These are phyloP conservation scores for Syzygium aqueum DNA, from an alignment of 345 rosid genomes.

Conservation along the genomic window DNA sequence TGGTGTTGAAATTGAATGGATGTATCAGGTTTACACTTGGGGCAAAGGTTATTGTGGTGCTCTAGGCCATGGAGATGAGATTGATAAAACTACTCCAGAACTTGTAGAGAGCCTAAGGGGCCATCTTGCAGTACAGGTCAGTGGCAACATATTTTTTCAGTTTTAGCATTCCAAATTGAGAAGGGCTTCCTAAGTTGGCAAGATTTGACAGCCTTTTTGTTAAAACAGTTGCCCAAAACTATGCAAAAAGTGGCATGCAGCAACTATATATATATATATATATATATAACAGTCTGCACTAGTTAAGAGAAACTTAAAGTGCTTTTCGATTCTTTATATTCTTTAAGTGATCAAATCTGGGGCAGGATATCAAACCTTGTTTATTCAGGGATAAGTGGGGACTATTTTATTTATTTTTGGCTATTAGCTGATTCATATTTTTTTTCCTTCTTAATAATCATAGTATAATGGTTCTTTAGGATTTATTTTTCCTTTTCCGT, in stretches of 20 bases:
- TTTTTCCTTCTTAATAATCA: background rate
- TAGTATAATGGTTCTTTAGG: background rate
- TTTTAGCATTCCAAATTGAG: background rate
- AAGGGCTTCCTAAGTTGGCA: background rate
- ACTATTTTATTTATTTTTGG: background rate
- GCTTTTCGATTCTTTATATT: background rate
- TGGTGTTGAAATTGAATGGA: conserved; percentile 1
- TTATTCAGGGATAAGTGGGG: background rate
- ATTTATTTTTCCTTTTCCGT: background rate
- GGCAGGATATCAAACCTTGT: background rate
- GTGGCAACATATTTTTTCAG: background rate
- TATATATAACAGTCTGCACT: background rate
- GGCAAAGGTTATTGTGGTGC: conserved; percentile 99
- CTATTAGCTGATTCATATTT: background rate
- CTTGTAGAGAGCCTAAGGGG: conserved; percentile 52
- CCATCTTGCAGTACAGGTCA: conserved; percentile 71
- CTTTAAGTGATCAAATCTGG: background rate
- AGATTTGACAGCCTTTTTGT: background rate
- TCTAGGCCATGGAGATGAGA: conserved; percentile 95
- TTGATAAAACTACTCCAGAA: conserved; percentile 73
- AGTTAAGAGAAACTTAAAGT: background rate
- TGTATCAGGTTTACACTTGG: conserved; percentile 80
- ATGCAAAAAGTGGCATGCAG: background rate
- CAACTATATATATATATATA: background rate
- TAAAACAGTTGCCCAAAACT: background rate